Conservation (phyloP, 768 basidiomycete genomes). For the Mycena leptocephala region DNA sequence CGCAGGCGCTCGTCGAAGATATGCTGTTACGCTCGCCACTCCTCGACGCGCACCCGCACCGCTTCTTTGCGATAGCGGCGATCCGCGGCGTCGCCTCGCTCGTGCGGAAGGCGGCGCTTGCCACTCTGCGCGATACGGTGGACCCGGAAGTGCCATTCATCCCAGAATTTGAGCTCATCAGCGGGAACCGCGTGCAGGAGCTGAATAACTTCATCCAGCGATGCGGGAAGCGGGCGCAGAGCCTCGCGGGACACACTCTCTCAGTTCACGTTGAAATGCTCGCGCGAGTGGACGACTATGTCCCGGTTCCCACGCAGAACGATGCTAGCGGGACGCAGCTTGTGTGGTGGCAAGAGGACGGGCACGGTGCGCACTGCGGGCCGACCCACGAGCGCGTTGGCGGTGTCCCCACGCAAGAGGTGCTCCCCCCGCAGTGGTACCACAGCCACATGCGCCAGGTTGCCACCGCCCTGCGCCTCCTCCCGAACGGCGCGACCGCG, state of each 20-base stretch:
- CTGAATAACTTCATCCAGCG: slow-evolving; percentile 25
- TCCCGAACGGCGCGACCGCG: slow-evolving; percentile 17
- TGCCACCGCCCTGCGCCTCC: slow-evolving; percentile 5
- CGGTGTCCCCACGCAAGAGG: slow-evolving; percentile 15
- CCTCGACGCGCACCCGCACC: slow-evolving; percentile 18
- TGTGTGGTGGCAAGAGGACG: slow-evolving; percentile 20
- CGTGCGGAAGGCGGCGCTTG: slow-evolving; percentile 11
- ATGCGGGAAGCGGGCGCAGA: slow-evolving; percentile 19
- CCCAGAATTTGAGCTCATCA: slow-evolving; percentile 16
- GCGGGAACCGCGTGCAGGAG: slow-evolving; percentile 16
- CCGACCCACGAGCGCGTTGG: not conserved
- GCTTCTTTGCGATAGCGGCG: slow-evolving; percentile 25
- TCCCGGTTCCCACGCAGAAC: not conserved
- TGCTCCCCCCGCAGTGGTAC: slow-evolving; percentile 16
- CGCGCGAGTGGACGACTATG: not conserved
- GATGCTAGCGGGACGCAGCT: not conserved
- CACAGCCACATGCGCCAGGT: slow-evolving; percentile 8
- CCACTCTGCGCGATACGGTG: slow-evolving; percentile 6
- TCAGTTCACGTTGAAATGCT: not conserved
- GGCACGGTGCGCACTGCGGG: not conserved
- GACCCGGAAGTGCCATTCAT: slow-evolving; percentile 17
- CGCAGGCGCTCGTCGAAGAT: slow-evolving; percentile 18
- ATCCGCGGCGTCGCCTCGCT: slow-evolving; percentile 17
- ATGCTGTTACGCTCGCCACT: slow-evolving; percentile 14
- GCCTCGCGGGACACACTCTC: not conserved